Evolutionary conservation across 176 grass and related monocot genomes (phyloP).

Genomic region (Triticum aestivum): IWGSC_CS_RefSeq_v2.1 NC_057813.1:438057573-438058072

Average conservation of each 20-base stretch:
- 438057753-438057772: conserved; percentile 18
- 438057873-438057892: conserved; percentile 27
- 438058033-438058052: conserved; percentile 6
- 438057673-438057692: background rate
- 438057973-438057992: conserved; percentile 17
- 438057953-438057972: background rate
- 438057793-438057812: conserved; percentile 82
- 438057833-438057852: conserved; percentile 80
- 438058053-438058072: conserved; percentile 2
- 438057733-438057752: conserved; percentile 22
- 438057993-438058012: background rate
- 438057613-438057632: background rate
- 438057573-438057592: background rate
- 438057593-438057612: background rate
- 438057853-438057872: conserved; percentile 77
- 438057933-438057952: background rate
- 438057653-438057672: background rate
- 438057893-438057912: background rate
- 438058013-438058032: conserved; percentile 24
- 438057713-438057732: conserved; percentile 10
- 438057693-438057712: background rate
- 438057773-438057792: conserved; percentile 61
- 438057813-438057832: conserved; percentile 84
- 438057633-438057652: conserved; percentile 5
- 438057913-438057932: background rate